Conservation (phyloP, 805 yeast genomes). For the Zygosaccharomyces gambellarensis region DNA sequence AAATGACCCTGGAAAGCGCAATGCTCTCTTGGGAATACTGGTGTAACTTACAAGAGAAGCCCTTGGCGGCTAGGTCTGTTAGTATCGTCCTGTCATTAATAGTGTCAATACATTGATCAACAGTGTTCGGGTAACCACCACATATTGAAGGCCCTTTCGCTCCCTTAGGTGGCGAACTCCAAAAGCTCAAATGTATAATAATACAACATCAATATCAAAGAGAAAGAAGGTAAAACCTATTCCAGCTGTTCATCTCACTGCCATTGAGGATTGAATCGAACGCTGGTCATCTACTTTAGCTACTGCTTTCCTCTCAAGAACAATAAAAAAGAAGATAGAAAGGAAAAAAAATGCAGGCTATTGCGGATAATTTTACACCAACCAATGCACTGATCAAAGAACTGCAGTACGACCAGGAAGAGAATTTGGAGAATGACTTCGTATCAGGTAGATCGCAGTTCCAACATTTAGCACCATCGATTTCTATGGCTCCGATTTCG, state of each 20-base stretch:
- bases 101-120: background rate
- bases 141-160: background rate
- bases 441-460: conserved; percentile 31
- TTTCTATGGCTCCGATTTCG: conserved; percentile 75
- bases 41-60: background rate
- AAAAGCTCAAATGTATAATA: background rate
- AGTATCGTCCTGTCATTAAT: background rate
- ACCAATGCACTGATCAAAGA: conserved; percentile 24
- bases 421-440: conserved; percentile 34
- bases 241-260: background rate
- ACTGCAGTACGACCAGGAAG: conserved; percentile 31
- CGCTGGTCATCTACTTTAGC: background rate
- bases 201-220: background rate
- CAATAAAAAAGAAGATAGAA: too few species aligned
- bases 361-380: conserved; percentile 29
- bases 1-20: too few species aligned
- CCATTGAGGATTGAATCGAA: background rate
- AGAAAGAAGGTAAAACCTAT: background rate
- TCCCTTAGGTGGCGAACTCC: conserved; percentile 7
- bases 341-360: conserved; percentile 28
- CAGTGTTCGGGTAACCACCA: background rate
- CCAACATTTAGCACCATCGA: conserved; percentile 47
- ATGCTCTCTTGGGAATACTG: too few species aligned
- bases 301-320: background rate
- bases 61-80: background rate